Evolutionary conservation across 1,139 yeast species (phyloP), one percentile per base, ranked within the genome.

Genomic region (Saccharomycopsis hybrid): DNA sequence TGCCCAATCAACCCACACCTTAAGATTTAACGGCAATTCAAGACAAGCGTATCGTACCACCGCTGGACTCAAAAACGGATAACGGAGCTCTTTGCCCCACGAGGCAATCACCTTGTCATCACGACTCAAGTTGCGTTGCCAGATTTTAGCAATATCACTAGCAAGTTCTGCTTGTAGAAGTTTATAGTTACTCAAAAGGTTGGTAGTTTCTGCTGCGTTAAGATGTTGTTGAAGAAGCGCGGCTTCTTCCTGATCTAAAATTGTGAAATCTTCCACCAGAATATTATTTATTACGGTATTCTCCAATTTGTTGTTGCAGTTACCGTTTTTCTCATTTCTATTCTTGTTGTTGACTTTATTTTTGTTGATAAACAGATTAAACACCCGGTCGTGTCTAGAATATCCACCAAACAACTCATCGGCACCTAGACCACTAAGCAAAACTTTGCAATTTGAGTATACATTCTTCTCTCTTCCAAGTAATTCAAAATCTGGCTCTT

Each of bases 371-470:
- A 59, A 57, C 8, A 72, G n/a, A 30, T 27, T 66, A 58, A 77
- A 77, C 1, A 77, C 62, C 35, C 78, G 67, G 50, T 79, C 81
- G 60, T 86, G 95, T 38, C 95, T 67, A 1, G 88, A 85, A 63
- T 92, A 92, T 0, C 99, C 99, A 0, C 95, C 99, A 69, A 85
- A 89, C 31, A 80, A 68, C 65, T 92, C 98, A 66, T 92, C 99
- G 0, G 98, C 98, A 1, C 99, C 99, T n/a, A 92, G 71, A 0
- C 99, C 98, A 53, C 96, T 86, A 41, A 94, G 71, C 8, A 90
- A 66, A 0, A 90, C 96, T 56, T 80, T 78, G 8, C 88, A 77
- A 5, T 65, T 62, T 13, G 90, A 77, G 3, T 61, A 57, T 57
- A 78, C 81, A 2, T 59, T 51, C 2, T 5, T 7, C 0, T 44